phyloP scores from a whole-genome alignment of 1,139 yeast species.

The Lodderomyces parapsilosis region DNA sequence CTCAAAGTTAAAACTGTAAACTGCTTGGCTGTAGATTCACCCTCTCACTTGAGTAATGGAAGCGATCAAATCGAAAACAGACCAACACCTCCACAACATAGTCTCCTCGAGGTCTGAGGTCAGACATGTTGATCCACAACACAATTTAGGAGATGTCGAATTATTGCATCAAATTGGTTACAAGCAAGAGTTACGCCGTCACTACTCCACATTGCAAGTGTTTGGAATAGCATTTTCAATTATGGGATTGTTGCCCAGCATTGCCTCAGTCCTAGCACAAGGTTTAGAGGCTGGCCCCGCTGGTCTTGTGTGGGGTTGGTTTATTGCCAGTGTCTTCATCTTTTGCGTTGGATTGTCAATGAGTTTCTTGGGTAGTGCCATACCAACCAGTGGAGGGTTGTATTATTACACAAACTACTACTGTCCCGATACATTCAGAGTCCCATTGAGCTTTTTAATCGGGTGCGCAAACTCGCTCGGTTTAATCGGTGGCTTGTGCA shows the following conservation, averaged over 20 bases:
- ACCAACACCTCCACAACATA: conserved; percentile 22
- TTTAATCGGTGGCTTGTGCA: conserved; percentile 36
- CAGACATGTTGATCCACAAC: conserved; percentile 25
- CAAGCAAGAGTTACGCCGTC: conserved; percentile 50
- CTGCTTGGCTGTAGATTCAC: no score
- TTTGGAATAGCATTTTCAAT: conserved; percentile 55
- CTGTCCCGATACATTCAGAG: conserved; percentile 30
- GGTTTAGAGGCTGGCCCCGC: conserved; percentile 44
- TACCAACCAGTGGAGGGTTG: conserved; percentile 73
- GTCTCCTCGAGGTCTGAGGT: conserved; percentile 26
- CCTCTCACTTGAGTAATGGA: conserved; percentile 6
- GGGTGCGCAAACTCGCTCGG: conserved; percentile 40
- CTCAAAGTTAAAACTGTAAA: no score
- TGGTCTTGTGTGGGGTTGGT: conserved; percentile 72
- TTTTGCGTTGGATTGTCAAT: conserved; percentile 60
- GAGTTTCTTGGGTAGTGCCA: conserved; percentile 65
- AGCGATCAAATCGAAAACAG: conserved; percentile 19
- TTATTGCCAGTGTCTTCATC: conserved; percentile 57
- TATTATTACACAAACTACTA: conserved; percentile 54
- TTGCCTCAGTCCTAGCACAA: conserved; percentile 34
- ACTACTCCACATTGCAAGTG: conserved; percentile 48
- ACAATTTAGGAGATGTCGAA: conserved; percentile 40
- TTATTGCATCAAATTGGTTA: conserved; percentile 54
- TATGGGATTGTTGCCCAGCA: conserved; percentile 52
- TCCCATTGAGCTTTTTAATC: conserved; percentile 45